phyloP scores from a whole-genome alignment of 2,329 filamentous ascomycete species.

The Fusarium sp. region DNA sequence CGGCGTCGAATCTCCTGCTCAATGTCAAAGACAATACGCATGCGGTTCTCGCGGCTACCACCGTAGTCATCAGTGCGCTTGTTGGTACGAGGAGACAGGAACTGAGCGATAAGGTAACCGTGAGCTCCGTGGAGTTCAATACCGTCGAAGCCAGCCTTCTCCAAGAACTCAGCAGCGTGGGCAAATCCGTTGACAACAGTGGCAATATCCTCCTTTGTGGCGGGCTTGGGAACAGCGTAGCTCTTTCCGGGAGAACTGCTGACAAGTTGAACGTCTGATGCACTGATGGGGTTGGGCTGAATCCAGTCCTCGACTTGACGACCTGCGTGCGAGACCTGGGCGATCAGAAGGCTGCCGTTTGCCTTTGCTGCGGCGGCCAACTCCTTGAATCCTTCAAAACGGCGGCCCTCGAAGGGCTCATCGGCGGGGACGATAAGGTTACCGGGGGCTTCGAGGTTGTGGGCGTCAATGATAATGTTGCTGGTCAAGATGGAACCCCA shows the following conservation, averaged over 20 bases:
- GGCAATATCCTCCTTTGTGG: constrained; percentile 36
- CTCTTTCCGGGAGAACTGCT: constrained; percentile 64
- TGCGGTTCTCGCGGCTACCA: constrained; percentile 61
- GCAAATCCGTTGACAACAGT: constrained; percentile 46
- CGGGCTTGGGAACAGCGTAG: constrained; percentile 53
- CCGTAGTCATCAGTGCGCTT: constrained; percentile 68
- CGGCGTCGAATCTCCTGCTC: constrained; percentile 62
- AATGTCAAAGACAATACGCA: constrained; percentile 61
- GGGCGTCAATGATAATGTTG: constrained; percentile 33
- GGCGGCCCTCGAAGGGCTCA: constrained; percentile 26
- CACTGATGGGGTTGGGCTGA: constrained; percentile 56
- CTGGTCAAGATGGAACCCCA: constrained; percentile 35
- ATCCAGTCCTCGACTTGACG: constrained; percentile 40
- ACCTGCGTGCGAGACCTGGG: constrained; percentile 34
- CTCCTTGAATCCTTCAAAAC: constrained; percentile 36
- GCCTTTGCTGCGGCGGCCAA: constrained; percentile 26
- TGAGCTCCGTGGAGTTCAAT: constrained; percentile 37
- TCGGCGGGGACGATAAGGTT: constrained; percentile 23
- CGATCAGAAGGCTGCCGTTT: constrained; percentile 27
- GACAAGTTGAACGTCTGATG: constrained; percentile 69
- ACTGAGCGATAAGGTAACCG: constrained; percentile 65
- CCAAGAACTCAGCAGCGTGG: constrained; percentile 61
- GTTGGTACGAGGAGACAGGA: constrained; percentile 60
- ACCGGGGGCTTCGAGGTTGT: constrained; percentile 32
- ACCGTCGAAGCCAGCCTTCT: constrained; percentile 41